Conservation (phyloP, 2,329 filamentous ascomycete genomes). For the Camillea tinctor region DNA sequence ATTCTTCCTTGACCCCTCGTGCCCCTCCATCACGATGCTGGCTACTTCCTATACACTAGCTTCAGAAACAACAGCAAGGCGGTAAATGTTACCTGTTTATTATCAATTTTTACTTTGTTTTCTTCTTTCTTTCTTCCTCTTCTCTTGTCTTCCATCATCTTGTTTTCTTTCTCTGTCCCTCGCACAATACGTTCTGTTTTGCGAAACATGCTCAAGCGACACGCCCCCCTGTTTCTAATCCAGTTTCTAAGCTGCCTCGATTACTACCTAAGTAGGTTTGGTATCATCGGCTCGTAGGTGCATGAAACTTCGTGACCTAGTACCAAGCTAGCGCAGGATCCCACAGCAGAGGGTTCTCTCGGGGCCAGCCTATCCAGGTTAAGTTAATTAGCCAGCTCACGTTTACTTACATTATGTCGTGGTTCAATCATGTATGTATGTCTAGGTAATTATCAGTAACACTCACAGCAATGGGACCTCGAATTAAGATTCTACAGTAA, state of each 20-base stretch:
- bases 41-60: too few species aligned
- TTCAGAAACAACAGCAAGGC: background rate
- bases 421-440: background rate
- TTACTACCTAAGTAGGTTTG: background rate
- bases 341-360: background rate
- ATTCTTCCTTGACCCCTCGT: background rate
- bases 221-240: background rate
- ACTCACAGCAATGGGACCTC: too few species aligned
- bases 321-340: background rate
- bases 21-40: background rate
- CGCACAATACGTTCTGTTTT: background rate
- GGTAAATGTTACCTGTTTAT: background rate
- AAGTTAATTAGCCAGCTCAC: too few species aligned
- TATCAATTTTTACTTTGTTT: background rate
- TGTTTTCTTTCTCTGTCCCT: background rate
- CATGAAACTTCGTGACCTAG: background rate
- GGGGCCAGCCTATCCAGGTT: too few species aligned
- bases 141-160: background rate
- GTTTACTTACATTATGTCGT: background rate
- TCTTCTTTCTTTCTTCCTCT: background rate
- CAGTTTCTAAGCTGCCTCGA: background rate
- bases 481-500: background rate
- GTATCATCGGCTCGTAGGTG: background rate
- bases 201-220: background rate
- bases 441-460: background rate